Base-by-base conservation (phyloP, 2,329 filamentous ascomycete species). In the Fusarium buxicola region DNA sequence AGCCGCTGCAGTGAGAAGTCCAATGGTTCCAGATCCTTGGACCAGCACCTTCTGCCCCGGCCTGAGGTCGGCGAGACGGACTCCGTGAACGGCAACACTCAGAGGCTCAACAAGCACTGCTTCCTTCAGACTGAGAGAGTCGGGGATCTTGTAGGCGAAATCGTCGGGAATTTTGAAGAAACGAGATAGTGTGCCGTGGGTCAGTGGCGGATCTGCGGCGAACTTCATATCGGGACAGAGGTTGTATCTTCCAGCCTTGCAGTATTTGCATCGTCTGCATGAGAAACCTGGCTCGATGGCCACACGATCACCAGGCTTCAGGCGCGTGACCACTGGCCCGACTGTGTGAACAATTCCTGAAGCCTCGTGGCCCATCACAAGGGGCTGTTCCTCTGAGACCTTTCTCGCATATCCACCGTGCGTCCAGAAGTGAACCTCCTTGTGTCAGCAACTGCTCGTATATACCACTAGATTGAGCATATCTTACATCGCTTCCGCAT, bases 81-180 rank as follows among this genome's bases (percentile, higher is more conserved):
- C 87, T 62, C 94, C 91, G 77, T 96, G 92, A 28, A 96, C 92
- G 9, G 89, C 92, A 21, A 96, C 92, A 30, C 90, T 87, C 15
- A 96, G 84, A 5, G 92, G 92, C 81, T 98, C 94, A 69, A 97
- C 87, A 54, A 97, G 79, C 2, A 94, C 94, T 48, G 92, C 94
- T 76, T 97, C 92, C 73, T 94, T 89, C 44, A 96, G 79, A 1
- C 85, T 88, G 47, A 97, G 87, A 61, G 80, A 76, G 13, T 89
- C 86, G 0, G 94, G 92, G 3, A 98, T 85, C 79, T 91, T 92
- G 79, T 95, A 96, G 84, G 92, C 96, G 74, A 96, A 97, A 76
- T 97, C 94, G 65, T 90, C 87, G 2, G 94, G 92, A 9, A 94
- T 82, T 8, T 82, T 74, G 81, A 94, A 97, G 81, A 94, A 95